Evolutionary conservation across 495 filamentous ascomycete genomes (phyloP).

Genomic region (Aspergillus campestris): DNA sequence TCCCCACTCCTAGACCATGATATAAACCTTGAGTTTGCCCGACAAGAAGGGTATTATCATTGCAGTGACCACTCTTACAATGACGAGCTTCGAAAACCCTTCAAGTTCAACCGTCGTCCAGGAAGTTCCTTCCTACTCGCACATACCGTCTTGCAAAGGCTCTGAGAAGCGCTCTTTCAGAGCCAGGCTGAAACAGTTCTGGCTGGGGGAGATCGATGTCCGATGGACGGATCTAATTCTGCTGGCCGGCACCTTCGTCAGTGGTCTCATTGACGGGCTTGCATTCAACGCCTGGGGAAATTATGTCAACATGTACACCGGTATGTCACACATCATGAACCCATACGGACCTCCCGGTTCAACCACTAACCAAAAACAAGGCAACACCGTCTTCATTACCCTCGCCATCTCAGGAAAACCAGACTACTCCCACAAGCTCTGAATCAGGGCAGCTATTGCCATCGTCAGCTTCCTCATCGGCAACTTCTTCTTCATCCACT

Average conservation of each 20-base stretch:
- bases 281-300: conserved; percentile 26
- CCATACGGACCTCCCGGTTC: neutral
- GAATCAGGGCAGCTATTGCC: conserved; percentile 6
- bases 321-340: conserved; percentile 5
- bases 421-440: conserved; percentile 1
- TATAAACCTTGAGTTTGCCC: too few species aligned
- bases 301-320: conserved; percentile 38
- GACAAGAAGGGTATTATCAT: too few species aligned
- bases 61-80: too few species aligned
- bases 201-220: neutral
- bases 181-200: too few species aligned
- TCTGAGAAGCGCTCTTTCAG: too few species aligned
- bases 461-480: conserved; percentile 6
- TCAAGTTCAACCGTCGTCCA: too few species aligned
- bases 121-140: too few species aligned
- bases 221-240: neutral
- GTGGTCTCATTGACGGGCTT: conserved; percentile 3
- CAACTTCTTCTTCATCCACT: conserved; percentile 4
- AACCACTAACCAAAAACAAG: neutral
- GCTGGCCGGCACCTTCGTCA: neutral
- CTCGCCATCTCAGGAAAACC: conserved; percentile 5
- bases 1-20: too few species aligned
- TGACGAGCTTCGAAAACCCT: too few species aligned
- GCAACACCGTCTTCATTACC: conserved; percentile 8
- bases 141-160: too few species aligned